phyloP scores from a whole-genome alignment of 1,139 yeast species.

The Lodderomyces pseudojiufengensis region DNA sequence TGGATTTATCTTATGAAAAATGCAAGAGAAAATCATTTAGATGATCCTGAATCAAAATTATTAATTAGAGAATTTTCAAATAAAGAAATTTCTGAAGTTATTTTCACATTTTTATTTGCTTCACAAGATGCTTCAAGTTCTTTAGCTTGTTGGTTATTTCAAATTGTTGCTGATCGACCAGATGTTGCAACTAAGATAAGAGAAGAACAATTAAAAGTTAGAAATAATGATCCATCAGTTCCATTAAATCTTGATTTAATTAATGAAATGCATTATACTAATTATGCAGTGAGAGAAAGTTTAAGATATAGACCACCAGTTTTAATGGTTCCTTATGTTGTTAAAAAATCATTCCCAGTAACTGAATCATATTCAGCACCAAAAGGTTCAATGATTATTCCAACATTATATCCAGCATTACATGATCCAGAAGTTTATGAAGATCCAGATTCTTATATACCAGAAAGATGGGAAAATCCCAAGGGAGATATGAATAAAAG shows the following conservation, averaged over 20 bases:
- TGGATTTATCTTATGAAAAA: slow-evolving; percentile 87
- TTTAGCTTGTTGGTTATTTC: slow-evolving; percentile 98
- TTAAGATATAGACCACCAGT: slow-evolving; percentile 97
- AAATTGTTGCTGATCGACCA: slow-evolving; percentile 91
- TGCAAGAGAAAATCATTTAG: slow-evolving; percentile 52
- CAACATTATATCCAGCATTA: slow-evolving; percentile 90
- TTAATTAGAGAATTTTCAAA: slow-evolving; percentile 81
- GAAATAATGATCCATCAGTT: slow-evolving; percentile 67
- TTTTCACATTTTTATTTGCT: slow-evolving; percentile 94
- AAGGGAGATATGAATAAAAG: slow-evolving; percentile 58
- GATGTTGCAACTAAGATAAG: slow-evolving; percentile 81
- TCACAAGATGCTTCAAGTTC: slow-evolving; percentile 98
- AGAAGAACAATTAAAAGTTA: slow-evolving; percentile 83
- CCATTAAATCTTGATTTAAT: slow-evolving; percentile 69
- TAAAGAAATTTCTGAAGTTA: slow-evolving; percentile 91
- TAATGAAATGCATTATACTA: slow-evolving; percentile 82
- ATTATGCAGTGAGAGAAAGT: slow-evolving; percentile 86
- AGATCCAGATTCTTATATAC: slow-evolving; percentile 88
- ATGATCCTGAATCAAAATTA: slow-evolving; percentile 49
- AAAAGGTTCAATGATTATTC: slow-evolving; percentile 95
- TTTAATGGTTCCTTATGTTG: slow-evolving; percentile 95
- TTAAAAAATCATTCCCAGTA: slow-evolving; percentile 79
- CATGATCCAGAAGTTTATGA: slow-evolving; percentile 97
- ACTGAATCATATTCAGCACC: slow-evolving; percentile 85
- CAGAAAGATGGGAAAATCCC: slow-evolving; percentile 81